These are phyloP conservation scores for Blechomonas ayalai DNA, from an alignment of 208 protist genomes.

Conservation along the genomic window DNA sequence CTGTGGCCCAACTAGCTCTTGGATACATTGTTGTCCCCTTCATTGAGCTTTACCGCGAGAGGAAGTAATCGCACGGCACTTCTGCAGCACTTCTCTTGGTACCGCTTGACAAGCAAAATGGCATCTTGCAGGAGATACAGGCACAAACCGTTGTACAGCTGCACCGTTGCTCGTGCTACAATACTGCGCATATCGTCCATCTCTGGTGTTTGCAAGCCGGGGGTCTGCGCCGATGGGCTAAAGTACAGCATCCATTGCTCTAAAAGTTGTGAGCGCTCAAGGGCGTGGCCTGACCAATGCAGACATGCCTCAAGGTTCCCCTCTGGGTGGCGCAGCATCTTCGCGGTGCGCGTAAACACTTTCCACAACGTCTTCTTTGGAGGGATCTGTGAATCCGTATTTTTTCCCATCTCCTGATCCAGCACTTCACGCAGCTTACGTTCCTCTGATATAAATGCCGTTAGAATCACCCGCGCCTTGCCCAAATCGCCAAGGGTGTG, in stretches of 20 bases:
- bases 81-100: slow-evolving; percentile 57
- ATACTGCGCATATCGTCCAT: slow-evolving; percentile 31
- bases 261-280: slow-evolving; percentile 69
- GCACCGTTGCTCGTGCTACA: slow-evolving; percentile 31
- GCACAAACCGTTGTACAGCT: slow-evolving; percentile 56
- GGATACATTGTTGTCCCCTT: slow-evolving; percentile 6
- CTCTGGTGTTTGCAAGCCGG: slow-evolving; percentile 9
- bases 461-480: slow-evolving; percentile 28
- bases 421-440: slow-evolving; percentile 34
- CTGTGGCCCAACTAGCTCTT: no score
- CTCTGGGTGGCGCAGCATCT: slow-evolving; percentile 57
- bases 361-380: slow-evolving; percentile 41
- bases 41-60: slow-evolving; percentile 48
- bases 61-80: slow-evolving; percentile 49
- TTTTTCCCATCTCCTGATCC: slow-evolving; percentile 38
- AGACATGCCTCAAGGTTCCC: slow-evolving; percentile 46
- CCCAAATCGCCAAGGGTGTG: slow-evolving; percentile 35
- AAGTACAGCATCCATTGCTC: slow-evolving; percentile 70
- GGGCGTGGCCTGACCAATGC: slow-evolving; percentile 47
- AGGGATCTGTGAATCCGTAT: slow-evolving; percentile 18
- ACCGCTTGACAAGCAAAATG: slow-evolving; percentile 53
- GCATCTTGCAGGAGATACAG: slow-evolving; percentile 73
- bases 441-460: slow-evolving; percentile 32
- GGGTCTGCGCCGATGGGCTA: background rate
- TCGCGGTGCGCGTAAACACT: slow-evolving; percentile 43